Conservation (phyloP, 352 stramenopile genomes). For the Globisporangium spinosum region DNA sequence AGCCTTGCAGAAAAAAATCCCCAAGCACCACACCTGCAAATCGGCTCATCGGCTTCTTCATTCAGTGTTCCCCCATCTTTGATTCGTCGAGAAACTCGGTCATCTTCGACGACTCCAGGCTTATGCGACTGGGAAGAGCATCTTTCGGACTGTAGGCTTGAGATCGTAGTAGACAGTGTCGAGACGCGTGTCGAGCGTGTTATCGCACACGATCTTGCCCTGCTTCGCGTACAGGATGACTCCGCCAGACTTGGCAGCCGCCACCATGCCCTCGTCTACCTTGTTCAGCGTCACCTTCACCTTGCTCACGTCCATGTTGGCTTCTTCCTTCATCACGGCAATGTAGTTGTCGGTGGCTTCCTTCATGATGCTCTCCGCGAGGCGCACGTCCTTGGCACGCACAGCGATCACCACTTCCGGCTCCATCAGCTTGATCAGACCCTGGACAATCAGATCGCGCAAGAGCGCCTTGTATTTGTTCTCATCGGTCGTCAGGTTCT, state of each 20-base stretch:
- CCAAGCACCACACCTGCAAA: background rate
- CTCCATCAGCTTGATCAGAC: slow-evolving; percentile 98
- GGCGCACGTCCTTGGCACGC: slow-evolving; percentile 87
- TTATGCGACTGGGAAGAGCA: slow-evolving; percentile 67
- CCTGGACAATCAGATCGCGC: slow-evolving; percentile 96
- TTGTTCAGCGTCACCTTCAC: slow-evolving; percentile 91
- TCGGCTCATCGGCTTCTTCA: background rate
- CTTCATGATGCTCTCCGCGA: slow-evolving; percentile 85
- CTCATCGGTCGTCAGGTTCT: slow-evolving; percentile 52
- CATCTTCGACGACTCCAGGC: background rate
- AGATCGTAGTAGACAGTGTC: slow-evolving; percentile 83
- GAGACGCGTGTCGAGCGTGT: slow-evolving; percentile 93
- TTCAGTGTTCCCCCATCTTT: background rate
- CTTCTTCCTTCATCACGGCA: slow-evolving; percentile 85
- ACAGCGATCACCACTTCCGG: slow-evolving; percentile 91
- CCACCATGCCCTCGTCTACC: slow-evolving; percentile 77
- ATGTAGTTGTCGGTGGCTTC: slow-evolving; percentile 86
- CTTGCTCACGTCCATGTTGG: slow-evolving; percentile 88
- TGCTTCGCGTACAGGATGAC: slow-evolving; percentile 86
- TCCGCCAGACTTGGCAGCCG: slow-evolving; percentile 74
- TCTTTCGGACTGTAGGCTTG: slow-evolving; percentile 75
- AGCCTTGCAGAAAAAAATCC: background rate
- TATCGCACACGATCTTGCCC: slow-evolving; percentile 97
- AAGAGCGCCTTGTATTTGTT: slow-evolving; percentile 93
- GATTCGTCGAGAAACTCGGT: background rate